Evolutionary conservation across 352 stramenopile species (phyloP).

Genomic region (Phytopythium boreale): DNA sequence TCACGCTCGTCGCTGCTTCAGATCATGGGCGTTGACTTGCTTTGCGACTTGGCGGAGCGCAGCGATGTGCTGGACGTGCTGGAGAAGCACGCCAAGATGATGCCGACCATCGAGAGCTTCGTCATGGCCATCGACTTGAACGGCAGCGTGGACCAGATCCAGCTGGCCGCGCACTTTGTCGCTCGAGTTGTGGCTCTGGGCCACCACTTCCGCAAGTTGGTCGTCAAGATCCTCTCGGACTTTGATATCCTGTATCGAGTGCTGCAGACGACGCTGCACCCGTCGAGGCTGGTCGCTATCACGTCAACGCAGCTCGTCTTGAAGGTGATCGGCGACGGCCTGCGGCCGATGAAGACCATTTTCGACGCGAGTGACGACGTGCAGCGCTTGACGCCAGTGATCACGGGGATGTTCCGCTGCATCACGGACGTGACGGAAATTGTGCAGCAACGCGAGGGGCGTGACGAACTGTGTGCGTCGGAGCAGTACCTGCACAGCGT

Average conservation of each 20-base stretch:
- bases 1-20: slow-evolving; percentile 40
- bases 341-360: slow-evolving; percentile 37
- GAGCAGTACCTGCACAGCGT: slow-evolving; percentile 74
- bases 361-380: slow-evolving; percentile 37
- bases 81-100: slow-evolving; percentile 51
- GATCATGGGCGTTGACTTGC: slow-evolving; percentile 56
- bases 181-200: slow-evolving; percentile 43
- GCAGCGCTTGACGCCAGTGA: slow-evolving; percentile 41
- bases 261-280: slow-evolving; percentile 65
- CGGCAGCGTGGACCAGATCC: slow-evolving; percentile 49
- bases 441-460: slow-evolving; percentile 39
- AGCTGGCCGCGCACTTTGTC: slow-evolving; percentile 65
- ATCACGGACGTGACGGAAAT: slow-evolving; percentile 40
- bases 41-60: slow-evolving; percentile 60
- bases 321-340: slow-evolving; percentile 59
- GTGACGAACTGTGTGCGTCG: slow-evolving; percentile 40
- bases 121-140: slow-evolving; percentile 71
- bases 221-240: slow-evolving; percentile 49
- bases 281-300: slow-evolving; percentile 58
- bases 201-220: slow-evolving; percentile 57
- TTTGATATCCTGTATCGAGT: slow-evolving; percentile 64
- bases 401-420: slow-evolving; percentile 55
- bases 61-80: slow-evolving; percentile 50
- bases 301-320: slow-evolving; percentile 50
- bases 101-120: slow-evolving; percentile 42